Evolutionary conservation across 495 filamentous ascomycete genomes (phyloP), one percentile per base, ranked within the genome.

Genomic region (Xylaria telfairii): DNA sequence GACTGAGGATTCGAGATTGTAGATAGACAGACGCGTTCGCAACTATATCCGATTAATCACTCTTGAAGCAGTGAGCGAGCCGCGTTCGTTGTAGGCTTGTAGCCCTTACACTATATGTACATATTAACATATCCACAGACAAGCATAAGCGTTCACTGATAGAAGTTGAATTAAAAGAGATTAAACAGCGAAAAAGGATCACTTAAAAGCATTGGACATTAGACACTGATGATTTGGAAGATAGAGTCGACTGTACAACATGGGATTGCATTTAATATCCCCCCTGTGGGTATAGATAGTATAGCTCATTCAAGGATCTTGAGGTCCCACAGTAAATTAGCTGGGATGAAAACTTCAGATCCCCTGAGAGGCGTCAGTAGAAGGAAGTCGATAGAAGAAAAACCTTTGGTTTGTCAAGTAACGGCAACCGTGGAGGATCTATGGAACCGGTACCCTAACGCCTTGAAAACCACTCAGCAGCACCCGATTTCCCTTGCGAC

Each of bases 401-500:
- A 60, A 15, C 46, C 28, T 28, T 19, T 39, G 32, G 30, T 51
- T 51, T 51, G 5, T 28, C 30, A 41, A 61, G 17, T 44, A 56
- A 67, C 39, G 28, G 65, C 28, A 44, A 46, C 42, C 44, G 46
- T 46, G 21, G 26, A 46, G 21, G 39, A 51, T 47, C 49, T 62
- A 66, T 54, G 8, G 28, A 62, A 30, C 44, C 15, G 19, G 34
- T 53, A 49, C 44, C 44, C 32, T 62, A 62, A 69, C 67, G 67
- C 67, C 67, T 59, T 59, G 32, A 53, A 44, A 21, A 32, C 57
- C 59, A n/a, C 24, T 46, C 34, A 42, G 9, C 15, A 42, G 17
- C 13, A n/a, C 24, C 78, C 32, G n/a, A 62, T 53, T 76, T 69
- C 7, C 75, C 75, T 32, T 66, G 19, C 37, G 24, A 32, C 46